Percentiles rank a stretch among this genome's conserved stretches.
Evolutionary conservation across 2,329 filamentous ascomycete genomes (phyloP).

Genomic region (Plenodomus tracheiphilus): DNA sequence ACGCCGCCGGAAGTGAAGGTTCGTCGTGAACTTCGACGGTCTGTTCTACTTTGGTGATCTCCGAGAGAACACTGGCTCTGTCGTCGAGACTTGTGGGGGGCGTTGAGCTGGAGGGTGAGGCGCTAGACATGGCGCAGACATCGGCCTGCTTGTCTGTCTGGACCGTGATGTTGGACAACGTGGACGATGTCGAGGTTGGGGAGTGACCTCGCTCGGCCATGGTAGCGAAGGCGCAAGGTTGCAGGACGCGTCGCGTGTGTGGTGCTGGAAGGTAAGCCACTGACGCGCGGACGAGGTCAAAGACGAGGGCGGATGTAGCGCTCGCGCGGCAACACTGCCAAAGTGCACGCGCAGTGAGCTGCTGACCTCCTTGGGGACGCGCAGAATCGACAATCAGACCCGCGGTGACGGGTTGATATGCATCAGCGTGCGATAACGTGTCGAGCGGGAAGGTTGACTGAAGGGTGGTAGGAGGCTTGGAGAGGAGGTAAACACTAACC

Average conservation of each 20-base stretch:
- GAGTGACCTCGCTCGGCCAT: conserved; percentile 40
- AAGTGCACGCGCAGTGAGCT: conserved; percentile 31
- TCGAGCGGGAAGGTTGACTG: conserved; percentile 23
- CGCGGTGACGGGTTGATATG: conserved; percentile 28
- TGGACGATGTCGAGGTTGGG: conserved; percentile 46
- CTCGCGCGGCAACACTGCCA: conserved; percentile 39
- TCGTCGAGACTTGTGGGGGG: conserved; percentile 70
- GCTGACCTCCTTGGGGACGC: conserved; percentile 16
- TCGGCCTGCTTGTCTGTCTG: conserved; percentile 33
- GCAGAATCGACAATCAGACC: conserved; percentile 14
- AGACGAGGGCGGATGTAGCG: conserved; percentile 22
- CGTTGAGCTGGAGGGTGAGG: conserved; percentile 61
- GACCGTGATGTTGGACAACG: conserved; percentile 48
- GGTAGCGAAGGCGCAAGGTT: conserved; percentile 17
- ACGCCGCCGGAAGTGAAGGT: conserved; percentile 12
- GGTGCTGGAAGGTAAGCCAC: conserved; percentile 30
- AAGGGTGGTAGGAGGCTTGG: conserved; percentile 31
- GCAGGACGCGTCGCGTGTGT: conserved; percentile 24
- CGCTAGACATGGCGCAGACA: conserved; percentile 51
- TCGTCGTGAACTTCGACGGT: conserved; percentile 28
- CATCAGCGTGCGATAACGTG: conserved; percentile 27
- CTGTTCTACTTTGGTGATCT: conserved; percentile 37
- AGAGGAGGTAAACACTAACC: conserved; percentile 43
- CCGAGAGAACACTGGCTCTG: conserved; percentile 58
- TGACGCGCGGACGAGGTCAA: conserved; percentile 39